phyloP scores from a whole-genome alignment of 495 filamentous ascomycete genomes.

The Penicillium crystallinum region DNA sequence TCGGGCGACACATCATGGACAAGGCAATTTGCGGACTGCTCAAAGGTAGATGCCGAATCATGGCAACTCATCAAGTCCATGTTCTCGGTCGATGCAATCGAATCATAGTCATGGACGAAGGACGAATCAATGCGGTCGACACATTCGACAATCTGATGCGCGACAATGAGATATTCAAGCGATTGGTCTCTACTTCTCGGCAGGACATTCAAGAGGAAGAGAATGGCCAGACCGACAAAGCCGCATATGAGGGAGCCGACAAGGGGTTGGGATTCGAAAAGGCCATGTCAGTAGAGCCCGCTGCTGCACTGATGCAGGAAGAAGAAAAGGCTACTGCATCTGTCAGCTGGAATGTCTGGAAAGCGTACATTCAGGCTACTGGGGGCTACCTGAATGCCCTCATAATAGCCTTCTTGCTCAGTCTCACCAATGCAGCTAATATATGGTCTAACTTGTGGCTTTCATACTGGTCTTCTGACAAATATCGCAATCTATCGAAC shows the following conservation, averaged over 20 bases:
- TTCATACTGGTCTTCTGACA: slow-evolving; percentile 81
- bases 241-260: too few relatives aligned
- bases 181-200: slow-evolving; percentile 52
- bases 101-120: slow-evolving; percentile 85
- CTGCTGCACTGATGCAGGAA: too few relatives aligned
- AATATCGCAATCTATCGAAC: slow-evolving; percentile 48
- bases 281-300: too few relatives aligned
- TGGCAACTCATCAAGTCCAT: slow-evolving; percentile 92
- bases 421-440: slow-evolving; percentile 68
- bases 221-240: too few relatives aligned
- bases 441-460: slow-evolving; percentile 88
- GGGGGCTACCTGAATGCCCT: too few relatives aligned
- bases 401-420: slow-evolving; percentile 52
- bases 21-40: slow-evolving; percentile 87
- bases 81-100: slow-evolving; percentile 84
- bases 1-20: slow-evolving; percentile 92
- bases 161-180: too few relatives aligned
- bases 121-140: slow-evolving; percentile 74
- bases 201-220: slow-evolving; percentile 52
- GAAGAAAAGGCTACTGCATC: too few relatives aligned
- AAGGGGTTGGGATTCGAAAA: too few relatives aligned
- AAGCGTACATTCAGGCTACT: too few relatives aligned
- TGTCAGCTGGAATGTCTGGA: too few relatives aligned
- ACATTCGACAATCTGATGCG: slow-evolving; percentile 88
- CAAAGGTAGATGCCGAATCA: slow-evolving; percentile 78